Percentiles rank a stretch among this genome's conserved stretches.
These are phyloP conservation scores for Pachyrhizus erosus DNA, from an alignment of 306 rosid species.

Conservation along the genomic window DNA sequence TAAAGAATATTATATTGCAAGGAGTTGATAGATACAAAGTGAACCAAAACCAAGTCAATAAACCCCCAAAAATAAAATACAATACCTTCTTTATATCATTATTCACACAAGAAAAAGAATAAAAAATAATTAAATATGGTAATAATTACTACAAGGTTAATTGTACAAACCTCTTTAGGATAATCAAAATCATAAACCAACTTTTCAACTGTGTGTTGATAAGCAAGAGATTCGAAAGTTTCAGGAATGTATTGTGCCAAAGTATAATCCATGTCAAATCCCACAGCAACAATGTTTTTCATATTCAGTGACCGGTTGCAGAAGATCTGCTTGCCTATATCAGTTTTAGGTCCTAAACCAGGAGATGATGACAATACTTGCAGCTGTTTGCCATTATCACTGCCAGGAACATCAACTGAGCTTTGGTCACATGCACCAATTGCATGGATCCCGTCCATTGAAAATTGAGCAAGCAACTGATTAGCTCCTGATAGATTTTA, in stretches of 20 bases:
- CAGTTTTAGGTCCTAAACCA: constrained; percentile 47
- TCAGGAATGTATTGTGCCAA: constrained; percentile 87
- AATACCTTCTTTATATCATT: not conserved
- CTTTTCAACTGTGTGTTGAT: constrained; percentile 75
- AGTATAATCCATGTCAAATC: constrained; percentile 92
- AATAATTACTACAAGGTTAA: not conserved
- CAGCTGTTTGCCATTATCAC: constrained; percentile 42
- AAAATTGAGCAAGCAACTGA: constrained; percentile 46
- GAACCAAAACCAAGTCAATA: not conserved
- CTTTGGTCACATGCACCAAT: constrained; percentile 41
- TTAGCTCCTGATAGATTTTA: constrained; percentile 49
- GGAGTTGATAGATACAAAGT: constrained; percentile 10
- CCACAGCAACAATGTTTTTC: constrained; percentile 80
- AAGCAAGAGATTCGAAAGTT: constrained; percentile 84
- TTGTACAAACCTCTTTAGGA: constrained; percentile 65
- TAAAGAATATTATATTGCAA: constrained; percentile 2
- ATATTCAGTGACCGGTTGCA: constrained; percentile 83
- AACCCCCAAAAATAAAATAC: not conserved
- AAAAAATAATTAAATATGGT: not conserved
- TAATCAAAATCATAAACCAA: constrained; percentile 73
- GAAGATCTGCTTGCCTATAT: constrained; percentile 73
- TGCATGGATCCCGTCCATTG: constrained; percentile 50
- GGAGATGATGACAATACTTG: constrained; percentile 65
- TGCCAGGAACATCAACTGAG: constrained; percentile 26
- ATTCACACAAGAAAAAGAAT: not conserved